Evolutionary conservation across 2,329 filamentous ascomycete genomes (phyloP).

Genomic region (Boeremia lycopersici): DNA sequence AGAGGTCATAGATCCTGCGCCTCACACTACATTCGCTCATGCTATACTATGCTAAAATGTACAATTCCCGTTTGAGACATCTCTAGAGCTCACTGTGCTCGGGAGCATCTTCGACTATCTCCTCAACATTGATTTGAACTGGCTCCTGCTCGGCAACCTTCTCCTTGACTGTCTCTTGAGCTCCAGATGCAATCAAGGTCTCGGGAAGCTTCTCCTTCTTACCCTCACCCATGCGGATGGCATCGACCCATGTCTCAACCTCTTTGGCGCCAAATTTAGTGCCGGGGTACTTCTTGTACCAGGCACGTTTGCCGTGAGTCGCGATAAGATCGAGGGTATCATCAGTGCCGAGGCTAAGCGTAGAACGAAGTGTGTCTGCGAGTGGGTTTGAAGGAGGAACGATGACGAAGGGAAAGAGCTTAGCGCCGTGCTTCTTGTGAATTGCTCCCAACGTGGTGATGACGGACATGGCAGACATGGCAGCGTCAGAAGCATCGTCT

Average conservation of each 20-base stretch:
- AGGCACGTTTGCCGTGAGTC: slow-evolving; percentile 81
- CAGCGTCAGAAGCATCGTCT: slow-evolving; percentile 56
- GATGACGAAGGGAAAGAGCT: slow-evolving; percentile 83
- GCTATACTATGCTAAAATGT: slow-evolving; percentile 3
- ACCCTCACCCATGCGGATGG: slow-evolving; percentile 87
- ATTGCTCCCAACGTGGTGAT: slow-evolving; percentile 73
- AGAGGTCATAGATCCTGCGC: too few relatives aligned
- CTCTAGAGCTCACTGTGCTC: slow-evolving; percentile 36
- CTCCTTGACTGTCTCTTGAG: slow-evolving; percentile 26
- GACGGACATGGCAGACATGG: slow-evolving; percentile 34
- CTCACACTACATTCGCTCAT: neutral
- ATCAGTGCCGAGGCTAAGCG: slow-evolving; percentile 64
- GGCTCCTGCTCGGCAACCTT: slow-evolving; percentile 36
- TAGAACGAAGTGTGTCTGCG: slow-evolving; percentile 60
- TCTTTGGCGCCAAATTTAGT: slow-evolving; percentile 61
- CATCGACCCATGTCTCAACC: slow-evolving; percentile 86
- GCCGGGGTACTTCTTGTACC: slow-evolving; percentile 79
- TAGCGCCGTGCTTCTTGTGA: slow-evolving; percentile 74
- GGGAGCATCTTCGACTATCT: slow-evolving; percentile 29
- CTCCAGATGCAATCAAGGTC: slow-evolving; percentile 42
- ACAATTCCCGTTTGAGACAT: neutral
- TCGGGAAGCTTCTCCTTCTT: slow-evolving; percentile 73
- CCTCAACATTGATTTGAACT: slow-evolving; percentile 41
- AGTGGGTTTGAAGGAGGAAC: slow-evolving; percentile 69
- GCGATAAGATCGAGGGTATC: slow-evolving; percentile 75